These are phyloP conservation scores for Lipomyces starkeyi DNA, from an alignment of 805 yeast genomes.

Conservation along the genomic window DNA sequence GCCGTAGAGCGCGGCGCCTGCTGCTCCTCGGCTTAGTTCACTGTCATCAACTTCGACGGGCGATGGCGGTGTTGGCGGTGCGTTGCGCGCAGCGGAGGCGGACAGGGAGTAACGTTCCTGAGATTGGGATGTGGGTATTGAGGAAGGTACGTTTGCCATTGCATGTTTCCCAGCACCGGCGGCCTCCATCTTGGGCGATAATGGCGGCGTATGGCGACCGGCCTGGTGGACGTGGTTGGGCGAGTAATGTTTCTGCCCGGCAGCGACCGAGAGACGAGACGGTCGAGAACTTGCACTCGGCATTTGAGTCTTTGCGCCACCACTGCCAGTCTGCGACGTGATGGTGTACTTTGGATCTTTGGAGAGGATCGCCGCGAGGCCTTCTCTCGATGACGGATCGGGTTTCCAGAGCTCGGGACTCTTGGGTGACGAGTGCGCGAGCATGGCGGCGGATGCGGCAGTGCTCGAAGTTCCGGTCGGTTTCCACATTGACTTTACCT, in stretches of 20 bases:
- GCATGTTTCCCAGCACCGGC: conserved; percentile 26
- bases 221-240: background rate
- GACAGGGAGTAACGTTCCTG: background rate
- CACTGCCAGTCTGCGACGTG: conserved; percentile 30
- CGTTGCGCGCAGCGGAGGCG: conserved; percentile 15
- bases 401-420: conserved; percentile 48
- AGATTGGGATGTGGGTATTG: background rate
- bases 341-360: conserved; percentile 53
- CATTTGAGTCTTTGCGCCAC: background rate
- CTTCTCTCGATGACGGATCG: conserved; percentile 61
- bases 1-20: conserved; percentile 10
- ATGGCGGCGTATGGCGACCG: conserved; percentile 16
- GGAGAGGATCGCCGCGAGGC: conserved; percentile 58
- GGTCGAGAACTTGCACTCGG: background rate
- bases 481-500: conserved; percentile 27
- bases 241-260: background rate
- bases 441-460: conserved; percentile 48
- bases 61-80: conserved; percentile 16
- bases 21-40: background rate
- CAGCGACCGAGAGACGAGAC: background rate
- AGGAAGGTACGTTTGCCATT: background rate
- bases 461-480: conserved; percentile 31
- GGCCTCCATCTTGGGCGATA: conserved; percentile 23
- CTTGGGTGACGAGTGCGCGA: conserved; percentile 43
- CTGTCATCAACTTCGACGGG: conserved; percentile 7